Percentiles rank a stretch among this genome's conserved stretches.
phyloP scores from a whole-genome alignment of 495 filamentous ascomycete genomes.

The Penicillium malachiteum region DNA sequence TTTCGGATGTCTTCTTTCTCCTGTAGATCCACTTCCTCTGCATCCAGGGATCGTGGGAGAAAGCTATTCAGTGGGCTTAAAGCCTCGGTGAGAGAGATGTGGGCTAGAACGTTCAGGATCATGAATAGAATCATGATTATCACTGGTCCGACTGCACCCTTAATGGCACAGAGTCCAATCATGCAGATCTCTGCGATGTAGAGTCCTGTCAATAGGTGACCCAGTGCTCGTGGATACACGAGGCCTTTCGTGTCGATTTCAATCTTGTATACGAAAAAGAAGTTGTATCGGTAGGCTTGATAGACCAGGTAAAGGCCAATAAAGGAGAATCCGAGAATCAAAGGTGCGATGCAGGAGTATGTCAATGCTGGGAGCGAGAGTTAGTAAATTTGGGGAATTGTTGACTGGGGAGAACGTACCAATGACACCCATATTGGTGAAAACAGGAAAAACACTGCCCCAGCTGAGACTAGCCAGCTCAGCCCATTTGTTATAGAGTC shows the following conservation, averaged over 20 bases:
- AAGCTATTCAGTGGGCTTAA: constrained; percentile 73
- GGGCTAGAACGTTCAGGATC: constrained; percentile 73
- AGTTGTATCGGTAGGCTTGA: constrained; percentile 86
- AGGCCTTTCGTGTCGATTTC: constrained; percentile 83
- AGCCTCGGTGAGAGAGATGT: constrained; percentile 72
- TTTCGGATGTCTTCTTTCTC: constrained; percentile 35
- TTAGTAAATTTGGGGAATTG: background rate
- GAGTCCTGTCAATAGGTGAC: constrained; percentile 80
- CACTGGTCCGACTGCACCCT: constrained; percentile 66
- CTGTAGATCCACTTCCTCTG: constrained; percentile 43
- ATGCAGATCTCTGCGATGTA: constrained; percentile 82
- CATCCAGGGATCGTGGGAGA: constrained; percentile 59
- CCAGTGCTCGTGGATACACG: constrained; percentile 81
- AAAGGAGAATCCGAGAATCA: constrained; percentile 80
- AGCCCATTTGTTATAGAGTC: constrained; percentile 61
- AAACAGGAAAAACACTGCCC: constrained; percentile 84
- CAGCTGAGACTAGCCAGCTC: constrained; percentile 63
- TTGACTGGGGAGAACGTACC: constrained; percentile 30
- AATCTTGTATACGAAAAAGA: constrained; percentile 83
- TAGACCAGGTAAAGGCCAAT: constrained; percentile 80
- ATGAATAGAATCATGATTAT: constrained; percentile 77
- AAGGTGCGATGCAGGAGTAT: constrained; percentile 81
- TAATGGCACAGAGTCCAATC: constrained; percentile 80
- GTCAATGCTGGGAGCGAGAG: constrained; percentile 52
- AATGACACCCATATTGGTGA: constrained; percentile 85